A percentile compares a stretch with the other conserved stretches of the same genome.
Evolutionary conservation across 495 filamentous ascomycete genomes (phyloP).

Genomic region (Parachaetomium inaequale): DNA sequence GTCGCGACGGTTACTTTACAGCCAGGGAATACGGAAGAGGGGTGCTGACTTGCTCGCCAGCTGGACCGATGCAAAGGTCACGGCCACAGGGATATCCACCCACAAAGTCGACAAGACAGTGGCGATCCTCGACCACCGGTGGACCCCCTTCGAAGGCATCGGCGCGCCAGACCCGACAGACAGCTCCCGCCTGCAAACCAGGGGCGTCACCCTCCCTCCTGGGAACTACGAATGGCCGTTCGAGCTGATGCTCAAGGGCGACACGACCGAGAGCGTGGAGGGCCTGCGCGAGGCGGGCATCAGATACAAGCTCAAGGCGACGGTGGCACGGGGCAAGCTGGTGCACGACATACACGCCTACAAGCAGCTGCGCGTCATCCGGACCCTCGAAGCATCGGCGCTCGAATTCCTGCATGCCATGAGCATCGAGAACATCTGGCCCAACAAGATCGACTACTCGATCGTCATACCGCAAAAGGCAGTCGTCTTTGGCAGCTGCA

Average conservation of each 20-base stretch:
- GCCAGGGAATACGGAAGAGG: not conserved
- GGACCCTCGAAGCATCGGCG: conserved; percentile 75
- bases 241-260: conserved; percentile 69
- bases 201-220: conserved; percentile 59
- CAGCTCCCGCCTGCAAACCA: conserved; percentile 21
- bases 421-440: conserved; percentile 94
- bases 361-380: conserved; percentile 79
- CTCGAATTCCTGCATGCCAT: conserved; percentile 82
- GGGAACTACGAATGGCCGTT: conserved; percentile 93
- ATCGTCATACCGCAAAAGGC: conserved; percentile 87
- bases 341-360: conserved; percentile 72
- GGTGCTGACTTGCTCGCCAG: conserved; percentile 23
- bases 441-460: conserved; percentile 89
- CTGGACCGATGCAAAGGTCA: conserved; percentile 49
- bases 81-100: conserved; percentile 47
- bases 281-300: conserved; percentile 76
- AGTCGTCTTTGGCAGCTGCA: conserved; percentile 79
- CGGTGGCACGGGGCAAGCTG: conserved; percentile 74
- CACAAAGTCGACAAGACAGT: conserved; percentile 45
- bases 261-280: conserved; percentile 82
- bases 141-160: conserved; percentile 47
- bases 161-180: conserved; percentile 25
- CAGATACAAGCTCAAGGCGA: conserved; percentile 84
- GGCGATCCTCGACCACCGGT: conserved; percentile 44
- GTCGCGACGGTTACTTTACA: conserved; percentile 19